Evolutionary conservation across 1,139 yeast species (phyloP).

Genomic region (Yamadazyma dushanensis): DNA sequence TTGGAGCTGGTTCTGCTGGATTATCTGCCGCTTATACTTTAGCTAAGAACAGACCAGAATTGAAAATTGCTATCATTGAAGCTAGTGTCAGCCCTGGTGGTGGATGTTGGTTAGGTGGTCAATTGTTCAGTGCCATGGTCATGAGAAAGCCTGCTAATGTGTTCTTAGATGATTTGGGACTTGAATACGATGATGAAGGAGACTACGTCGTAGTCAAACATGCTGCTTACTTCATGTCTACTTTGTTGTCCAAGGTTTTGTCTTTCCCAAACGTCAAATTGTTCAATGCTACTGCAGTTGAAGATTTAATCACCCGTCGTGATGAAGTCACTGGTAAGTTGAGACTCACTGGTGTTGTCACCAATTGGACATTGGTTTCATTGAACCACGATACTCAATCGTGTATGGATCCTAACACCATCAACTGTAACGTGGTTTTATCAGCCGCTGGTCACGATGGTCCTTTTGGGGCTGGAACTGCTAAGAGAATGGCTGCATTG

Average conservation of each 20-base stretch:
- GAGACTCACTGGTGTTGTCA: slow-evolving; percentile 76
- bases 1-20: slow-evolving; percentile 83
- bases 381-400: slow-evolving; percentile 77
- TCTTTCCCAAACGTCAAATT: slow-evolving; percentile 73
- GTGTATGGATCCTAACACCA: slow-evolving; percentile 84
- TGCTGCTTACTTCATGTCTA: slow-evolving; percentile 77
- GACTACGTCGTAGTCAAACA: slow-evolving; percentile 80
- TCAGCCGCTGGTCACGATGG: slow-evolving; percentile 85
- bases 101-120: slow-evolving; percentile 83
- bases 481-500: slow-evolving; percentile 44
- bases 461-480: slow-evolving; percentile 82
- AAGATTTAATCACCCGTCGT: slow-evolving; percentile 73
- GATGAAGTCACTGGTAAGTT: slow-evolving; percentile 47
- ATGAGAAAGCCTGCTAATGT: slow-evolving; percentile 75
- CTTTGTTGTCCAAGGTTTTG: slow-evolving; percentile 67
- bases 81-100: slow-evolving; percentile 80
- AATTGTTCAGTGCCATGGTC: slow-evolving; percentile 75
- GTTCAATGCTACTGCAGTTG: slow-evolving; percentile 81
- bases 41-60: slow-evolving; percentile 74
- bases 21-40: slow-evolving; percentile 72
- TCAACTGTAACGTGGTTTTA: slow-evolving; percentile 67
- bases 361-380: slow-evolving; percentile 80
- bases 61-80: slow-evolving; percentile 74
- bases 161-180: slow-evolving; percentile 63
- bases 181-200: slow-evolving; percentile 77